Evolutionary conservation across 257 asterid species (phyloP).

Genomic region (Penstemon barbatus): DNA sequence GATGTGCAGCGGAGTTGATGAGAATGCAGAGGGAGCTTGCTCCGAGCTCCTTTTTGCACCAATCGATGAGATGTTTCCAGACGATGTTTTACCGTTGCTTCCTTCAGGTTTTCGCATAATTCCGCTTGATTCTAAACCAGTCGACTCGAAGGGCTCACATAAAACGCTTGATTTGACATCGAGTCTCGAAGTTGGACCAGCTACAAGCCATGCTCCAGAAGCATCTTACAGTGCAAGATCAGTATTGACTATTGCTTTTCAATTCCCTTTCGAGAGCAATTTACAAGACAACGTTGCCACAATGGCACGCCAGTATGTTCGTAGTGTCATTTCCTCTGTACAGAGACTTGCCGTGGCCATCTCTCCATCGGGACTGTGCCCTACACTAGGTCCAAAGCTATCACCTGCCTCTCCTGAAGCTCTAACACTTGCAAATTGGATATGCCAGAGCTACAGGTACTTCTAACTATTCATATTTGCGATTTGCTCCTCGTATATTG

Average conservation of each 20-base stretch:
- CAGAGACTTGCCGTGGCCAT: constrained; percentile 95
- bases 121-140: constrained; percentile 86
- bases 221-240: constrained; percentile 59
- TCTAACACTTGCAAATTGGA: constrained; percentile 87
- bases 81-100: constrained; percentile 68
- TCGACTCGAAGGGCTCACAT: constrained; percentile 57
- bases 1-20: constrained; percentile 96
- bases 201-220: constrained; percentile 38
- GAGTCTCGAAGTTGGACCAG: constrained; percentile 69
- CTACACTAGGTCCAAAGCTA: constrained; percentile 54
- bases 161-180: constrained; percentile 84
- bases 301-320: constrained; percentile 92
- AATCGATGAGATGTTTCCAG: constrained; percentile 94
- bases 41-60: constrained; percentile 97
- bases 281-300: constrained; percentile 79
- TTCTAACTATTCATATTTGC: not conserved
- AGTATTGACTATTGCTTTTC: constrained; percentile 88
- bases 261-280: constrained; percentile 88
- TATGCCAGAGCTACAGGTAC: constrained; percentile 91
- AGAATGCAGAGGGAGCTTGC: constrained; percentile 83
- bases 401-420: constrained; percentile 92
- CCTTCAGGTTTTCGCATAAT: constrained; percentile 98
- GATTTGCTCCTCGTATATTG: not conserved
- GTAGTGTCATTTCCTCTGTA: constrained; percentile 89
- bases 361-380: constrained; percentile 70